Base-by-base conservation (phyloP, 805 yeast genomes). In the Candida peoriensis region DNA sequence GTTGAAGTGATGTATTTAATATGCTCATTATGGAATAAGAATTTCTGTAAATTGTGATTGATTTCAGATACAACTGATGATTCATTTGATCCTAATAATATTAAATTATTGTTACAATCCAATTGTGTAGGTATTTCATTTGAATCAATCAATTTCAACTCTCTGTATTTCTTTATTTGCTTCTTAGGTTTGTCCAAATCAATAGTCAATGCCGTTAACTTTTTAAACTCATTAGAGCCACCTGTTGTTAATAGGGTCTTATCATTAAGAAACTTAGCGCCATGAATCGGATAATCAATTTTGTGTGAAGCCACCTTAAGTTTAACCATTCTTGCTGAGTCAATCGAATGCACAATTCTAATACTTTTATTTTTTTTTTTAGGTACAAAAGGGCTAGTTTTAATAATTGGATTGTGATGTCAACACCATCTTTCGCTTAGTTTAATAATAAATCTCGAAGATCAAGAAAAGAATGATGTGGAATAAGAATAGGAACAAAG, bases 91-190 rank as follows among this genome's bases (percentile, higher is more conserved):
- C 96, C 96, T 22, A 82, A 67, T 30, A 84, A 61, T 18, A 88
- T 78, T 17, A 70, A 51, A 41, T 70, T 49, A 43, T 64, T 53
- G 8, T 61, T 58, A 24, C 75, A 74, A 48, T 81, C 96, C 32
- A 90, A 49, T 29, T 90, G 77, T 52, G 87, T 84, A 5, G 96
- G 96, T 11, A 83, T 76, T 57, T 88, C 96, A 48, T 85, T 94
- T 25, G 74, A 68, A n/a, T 71, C 66, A 6, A 76, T 73, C 39
- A 80, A 56, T 3, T 70, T 63, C 49, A 83, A 66, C 52, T 84
- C 93, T 42, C 93, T 65, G 55, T 74, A 83, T 43, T 78, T 70
- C 54, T 81, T 85, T 38, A 82, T 58, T 10, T 55, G 69, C 59
- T 63, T 64, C 41, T 57, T 61, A 30, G 59, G 54, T 42, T 74